A percentile compares a stretch with the other conserved stretches of the same genome.
Evolutionary conservation across 1,284 basidiomycete species (phyloP).

Genomic region (Phellopilus nigrolimitatus): DNA sequence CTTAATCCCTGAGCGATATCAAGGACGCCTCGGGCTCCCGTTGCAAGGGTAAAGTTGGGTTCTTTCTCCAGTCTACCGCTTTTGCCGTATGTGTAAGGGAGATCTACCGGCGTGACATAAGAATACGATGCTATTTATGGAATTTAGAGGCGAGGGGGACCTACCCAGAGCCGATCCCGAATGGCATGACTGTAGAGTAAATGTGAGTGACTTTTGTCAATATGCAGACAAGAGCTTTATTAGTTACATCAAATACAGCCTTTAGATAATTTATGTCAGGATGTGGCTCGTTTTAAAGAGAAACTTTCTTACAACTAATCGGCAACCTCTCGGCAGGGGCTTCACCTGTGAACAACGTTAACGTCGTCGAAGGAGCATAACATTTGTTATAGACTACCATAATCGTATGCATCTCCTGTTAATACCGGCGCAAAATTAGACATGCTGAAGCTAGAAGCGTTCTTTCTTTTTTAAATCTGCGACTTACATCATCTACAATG

Average conservation of each 20-base stretch:
- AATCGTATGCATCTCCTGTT: slow-evolving; percentile 53
- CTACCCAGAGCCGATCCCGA: slow-evolving; percentile 21
- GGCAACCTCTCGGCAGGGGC: slow-evolving; percentile 55
- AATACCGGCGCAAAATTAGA: slow-evolving; percentile 11
- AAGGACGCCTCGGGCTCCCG: neutral
- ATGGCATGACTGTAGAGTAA: slow-evolving; percentile 24
- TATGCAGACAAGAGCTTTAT: neutral
- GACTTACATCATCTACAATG: slow-evolving; percentile 74
- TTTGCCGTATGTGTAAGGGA: slow-evolving; percentile 18
- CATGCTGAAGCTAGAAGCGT: too few relatives aligned
- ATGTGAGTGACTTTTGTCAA: neutral
- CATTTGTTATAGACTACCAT: slow-evolving; percentile 39
- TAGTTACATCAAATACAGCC: slow-evolving; percentile 66
- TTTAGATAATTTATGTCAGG: slow-evolving; percentile 27
- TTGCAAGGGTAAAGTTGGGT: slow-evolving; percentile 7
- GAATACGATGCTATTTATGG: neutral
- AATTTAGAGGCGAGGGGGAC: slow-evolving; percentile 1
- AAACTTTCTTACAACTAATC: slow-evolving; percentile 56
- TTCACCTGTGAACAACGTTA: slow-evolving; percentile 39
- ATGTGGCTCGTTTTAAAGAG: neutral
- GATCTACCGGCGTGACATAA: slow-evolving; percentile 7
- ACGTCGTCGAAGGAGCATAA: slow-evolving; percentile 6
- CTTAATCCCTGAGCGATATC: slow-evolving; percentile 4
- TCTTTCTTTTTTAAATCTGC: neutral
- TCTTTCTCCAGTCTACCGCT: slow-evolving; percentile 14